Evolutionary conservation across 768 basidiomycete species (phyloP).

Genomic region (Cytidiella melzeri): DNA sequence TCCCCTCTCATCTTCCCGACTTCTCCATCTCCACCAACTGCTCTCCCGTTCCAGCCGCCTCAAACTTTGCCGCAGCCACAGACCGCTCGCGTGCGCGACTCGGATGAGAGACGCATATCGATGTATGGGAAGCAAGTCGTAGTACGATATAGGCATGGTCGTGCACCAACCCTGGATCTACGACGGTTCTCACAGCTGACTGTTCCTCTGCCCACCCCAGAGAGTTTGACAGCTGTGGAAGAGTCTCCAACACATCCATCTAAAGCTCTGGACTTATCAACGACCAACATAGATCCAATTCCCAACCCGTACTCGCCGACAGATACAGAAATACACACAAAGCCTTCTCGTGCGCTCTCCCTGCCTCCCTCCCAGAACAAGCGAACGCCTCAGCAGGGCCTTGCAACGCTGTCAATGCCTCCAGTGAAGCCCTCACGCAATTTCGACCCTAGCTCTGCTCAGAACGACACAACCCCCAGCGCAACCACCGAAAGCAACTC

Average conservation of each 20-base stretch:
- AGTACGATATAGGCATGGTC: conserved; percentile 8
- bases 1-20: neutral
- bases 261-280: too few relatives aligned
- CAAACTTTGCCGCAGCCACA: too few relatives aligned
- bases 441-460: neutral
- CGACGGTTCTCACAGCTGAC: conserved; percentile 10
- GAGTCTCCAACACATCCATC: too few relatives aligned
- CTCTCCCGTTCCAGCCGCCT: too few relatives aligned
- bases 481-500: neutral
- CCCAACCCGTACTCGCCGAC: too few relatives aligned
- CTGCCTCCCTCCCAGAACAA: neutral
- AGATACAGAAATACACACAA: too few relatives aligned
- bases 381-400: neutral
- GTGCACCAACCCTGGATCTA: conserved; percentile 10
- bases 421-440: neutral
- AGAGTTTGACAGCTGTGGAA: too few relatives aligned
- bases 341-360: neutral
- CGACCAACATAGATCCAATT: too few relatives aligned
- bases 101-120: too few relatives aligned
- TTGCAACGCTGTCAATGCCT: neutral
- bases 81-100: too few relatives aligned
- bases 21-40: neutral
- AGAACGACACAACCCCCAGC: neutral
- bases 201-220: conserved; percentile 1
- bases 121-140: conserved; percentile 2